Evolutionary conservation across 352 stramenopile genomes (phyloP).

Genomic region (Globisporangium canariense): DNA sequence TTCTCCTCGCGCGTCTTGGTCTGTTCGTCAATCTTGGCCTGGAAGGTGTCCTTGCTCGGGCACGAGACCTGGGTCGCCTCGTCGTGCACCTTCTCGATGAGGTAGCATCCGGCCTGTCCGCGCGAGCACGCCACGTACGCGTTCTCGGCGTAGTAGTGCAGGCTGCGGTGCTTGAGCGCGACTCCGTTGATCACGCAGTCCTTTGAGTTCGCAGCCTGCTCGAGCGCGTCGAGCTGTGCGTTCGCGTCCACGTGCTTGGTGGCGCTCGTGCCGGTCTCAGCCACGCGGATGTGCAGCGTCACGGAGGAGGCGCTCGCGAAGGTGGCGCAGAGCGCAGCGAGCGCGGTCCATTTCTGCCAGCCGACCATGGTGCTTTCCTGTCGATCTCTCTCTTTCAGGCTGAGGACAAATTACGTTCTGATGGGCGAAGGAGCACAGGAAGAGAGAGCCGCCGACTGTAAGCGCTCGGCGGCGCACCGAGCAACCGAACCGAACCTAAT

Average conservation of each 20-base stretch:
- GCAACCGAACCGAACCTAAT: background rate
- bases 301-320: slow-evolving; percentile 11
- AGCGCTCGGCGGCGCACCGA: background rate
- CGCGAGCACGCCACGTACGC: slow-evolving; percentile 71
- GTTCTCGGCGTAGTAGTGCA: slow-evolving; percentile 73
- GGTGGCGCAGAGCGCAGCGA: slow-evolving; percentile 11
- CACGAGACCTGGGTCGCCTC: slow-evolving; percentile 62
- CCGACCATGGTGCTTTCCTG: slow-evolving; percentile 12
- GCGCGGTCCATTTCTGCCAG: slow-evolving; percentile 18
- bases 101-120: slow-evolving; percentile 56
- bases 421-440: background rate
- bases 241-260: background rate
- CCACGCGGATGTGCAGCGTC: slow-evolving; percentile 34
- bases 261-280: background rate
- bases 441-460: background rate
- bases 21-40: slow-evolving; percentile 23
- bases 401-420: slow-evolving; percentile 14
- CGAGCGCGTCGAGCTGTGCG: background rate
- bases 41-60: slow-evolving; percentile 34
- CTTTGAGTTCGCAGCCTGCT: slow-evolving; percentile 16
- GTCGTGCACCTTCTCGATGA: slow-evolving; percentile 57
- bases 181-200: slow-evolving; percentile 60
- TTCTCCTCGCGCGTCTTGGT: slow-evolving; percentile 23
- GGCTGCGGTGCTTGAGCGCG: slow-evolving; percentile 48
- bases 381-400: background rate